Conservation (phyloP, 1,284 basidiomycete species). For the Ganoderma sinense region DNA sequence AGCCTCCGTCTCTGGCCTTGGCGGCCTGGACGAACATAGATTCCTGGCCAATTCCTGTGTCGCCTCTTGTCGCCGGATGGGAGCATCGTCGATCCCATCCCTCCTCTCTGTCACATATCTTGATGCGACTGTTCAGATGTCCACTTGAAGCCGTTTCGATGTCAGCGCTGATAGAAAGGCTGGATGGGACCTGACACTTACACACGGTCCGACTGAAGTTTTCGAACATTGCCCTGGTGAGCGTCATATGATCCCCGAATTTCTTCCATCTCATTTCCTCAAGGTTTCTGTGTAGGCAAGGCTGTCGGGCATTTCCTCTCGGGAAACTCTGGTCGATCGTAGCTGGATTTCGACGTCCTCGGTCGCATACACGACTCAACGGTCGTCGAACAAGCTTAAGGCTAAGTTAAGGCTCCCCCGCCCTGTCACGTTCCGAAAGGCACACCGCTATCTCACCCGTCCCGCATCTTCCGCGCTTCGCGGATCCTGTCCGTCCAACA, state of each 20-base stretch:
- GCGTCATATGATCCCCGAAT: not conserved
- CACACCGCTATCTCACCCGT: not conserved
- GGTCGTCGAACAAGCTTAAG: not conserved
- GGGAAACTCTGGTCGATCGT: not conserved
- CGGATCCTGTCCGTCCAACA: not conserved
- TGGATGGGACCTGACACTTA: not conserved
- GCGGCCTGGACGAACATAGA: not conserved
- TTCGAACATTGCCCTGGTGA: not conserved
- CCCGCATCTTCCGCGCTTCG: not conserved
- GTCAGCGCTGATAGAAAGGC: not conserved
- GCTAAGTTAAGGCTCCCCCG: no score
- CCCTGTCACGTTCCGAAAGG: not conserved
- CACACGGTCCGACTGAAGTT: not conserved
- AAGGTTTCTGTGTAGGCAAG: not conserved
- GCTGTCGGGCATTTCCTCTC: not conserved
- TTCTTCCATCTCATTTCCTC: not conserved
- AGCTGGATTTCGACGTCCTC: not conserved
- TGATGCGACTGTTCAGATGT: not conserved
- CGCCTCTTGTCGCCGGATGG: not conserved
- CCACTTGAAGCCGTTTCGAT: not conserved
- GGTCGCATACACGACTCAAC: not conserved
- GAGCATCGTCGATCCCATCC: not conserved
- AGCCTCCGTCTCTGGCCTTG: not conserved
- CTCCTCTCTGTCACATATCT: not conserved
- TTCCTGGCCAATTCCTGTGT: not conserved